Percentiles rank a stretch among this genome's conserved stretches.
Conservation (phyloP, 148 eudicot species). For the Tetragonia tetragonoides region DNA sequence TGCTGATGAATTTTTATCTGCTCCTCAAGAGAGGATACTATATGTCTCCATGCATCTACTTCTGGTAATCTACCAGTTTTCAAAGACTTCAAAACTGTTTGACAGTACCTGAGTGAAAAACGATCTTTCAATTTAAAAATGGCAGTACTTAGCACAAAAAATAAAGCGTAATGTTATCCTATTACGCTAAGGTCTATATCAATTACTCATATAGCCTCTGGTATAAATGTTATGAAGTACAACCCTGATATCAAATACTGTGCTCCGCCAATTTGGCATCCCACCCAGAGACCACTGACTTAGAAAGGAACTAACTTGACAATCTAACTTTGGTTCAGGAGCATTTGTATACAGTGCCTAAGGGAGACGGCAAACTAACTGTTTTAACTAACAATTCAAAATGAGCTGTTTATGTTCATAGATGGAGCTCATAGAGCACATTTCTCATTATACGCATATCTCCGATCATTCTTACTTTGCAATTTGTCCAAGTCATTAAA, state of each 20-base stretch:
- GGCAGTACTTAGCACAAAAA: not conserved
- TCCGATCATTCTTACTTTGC: not conserved
- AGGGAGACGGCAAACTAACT: not conserved
- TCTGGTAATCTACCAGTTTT: constrained; percentile 77
- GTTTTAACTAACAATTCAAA: not conserved
- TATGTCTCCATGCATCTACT: constrained; percentile 60
- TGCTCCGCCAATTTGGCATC: not conserved
- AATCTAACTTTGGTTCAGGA: not conserved
- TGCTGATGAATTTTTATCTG: constrained; percentile 73
- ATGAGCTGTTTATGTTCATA: not conserved
- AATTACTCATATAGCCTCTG: not conserved
- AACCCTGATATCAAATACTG: not conserved
- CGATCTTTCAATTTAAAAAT: constrained; percentile 22
- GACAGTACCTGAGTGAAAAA: constrained; percentile 64
- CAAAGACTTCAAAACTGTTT: constrained; percentile 57
- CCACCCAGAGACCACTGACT: not conserved
- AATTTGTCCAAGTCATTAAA: not conserved
- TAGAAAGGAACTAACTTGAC: not conserved
- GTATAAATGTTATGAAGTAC: not conserved
- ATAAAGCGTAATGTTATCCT: not conserved
- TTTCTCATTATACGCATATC: not conserved
- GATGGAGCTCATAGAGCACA: not conserved
- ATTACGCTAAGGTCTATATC: not conserved
- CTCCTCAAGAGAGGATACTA: constrained; percentile 78
- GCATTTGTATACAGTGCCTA: not conserved